phyloP scores from a whole-genome alignment of 2,329 filamentous ascomycete species.

The Aspergillus clavatus region DNA sequence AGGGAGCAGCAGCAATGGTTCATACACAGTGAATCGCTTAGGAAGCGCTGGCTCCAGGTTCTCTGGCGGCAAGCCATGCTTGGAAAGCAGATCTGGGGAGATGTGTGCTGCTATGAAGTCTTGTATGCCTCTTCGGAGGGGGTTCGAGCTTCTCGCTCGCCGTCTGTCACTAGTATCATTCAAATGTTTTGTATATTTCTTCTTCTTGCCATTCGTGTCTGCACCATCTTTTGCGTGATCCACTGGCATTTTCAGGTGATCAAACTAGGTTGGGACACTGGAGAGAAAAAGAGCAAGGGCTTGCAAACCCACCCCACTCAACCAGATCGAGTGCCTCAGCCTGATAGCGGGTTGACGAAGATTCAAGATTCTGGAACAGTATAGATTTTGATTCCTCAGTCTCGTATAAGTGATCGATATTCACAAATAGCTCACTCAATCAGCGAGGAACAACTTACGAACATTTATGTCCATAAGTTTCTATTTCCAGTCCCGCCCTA shows the following conservation, averaged over 20 bases:
- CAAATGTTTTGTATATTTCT: background rate
- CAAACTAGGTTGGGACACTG: too few relatives aligned
- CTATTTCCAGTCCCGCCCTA: background rate
- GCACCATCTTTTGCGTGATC: background rate
- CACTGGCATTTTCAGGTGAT: slow-evolving; percentile 1
- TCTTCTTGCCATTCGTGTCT: background rate
- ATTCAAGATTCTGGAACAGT: too few relatives aligned
- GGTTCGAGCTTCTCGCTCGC: slow-evolving; percentile 18
- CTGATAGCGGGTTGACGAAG: too few relatives aligned
- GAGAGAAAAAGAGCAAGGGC: too few relatives aligned
- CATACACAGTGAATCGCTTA: slow-evolving; percentile 53
- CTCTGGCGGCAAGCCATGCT: slow-evolving; percentile 14
- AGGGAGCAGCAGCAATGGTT: slow-evolving; percentile 54
- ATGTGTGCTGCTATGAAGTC: slow-evolving; percentile 26
- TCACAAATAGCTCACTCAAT: too few relatives aligned
- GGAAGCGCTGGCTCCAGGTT: slow-evolving; percentile 25
- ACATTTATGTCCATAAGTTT: background rate
- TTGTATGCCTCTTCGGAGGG: slow-evolving; percentile 29
- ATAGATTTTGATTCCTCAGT: too few relatives aligned
- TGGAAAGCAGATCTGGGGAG: slow-evolving; percentile 10
- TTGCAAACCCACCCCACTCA: background rate
- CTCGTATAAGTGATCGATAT: too few relatives aligned
- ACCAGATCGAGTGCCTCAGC: background rate
- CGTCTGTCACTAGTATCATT: slow-evolving; percentile 6
- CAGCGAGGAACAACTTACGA: background rate